Evolutionary conservation across 2,329 filamentous ascomycete species (phyloP), one percentile per base, ranked within the genome.

Genomic region (Sporothrix protearum): DNA sequence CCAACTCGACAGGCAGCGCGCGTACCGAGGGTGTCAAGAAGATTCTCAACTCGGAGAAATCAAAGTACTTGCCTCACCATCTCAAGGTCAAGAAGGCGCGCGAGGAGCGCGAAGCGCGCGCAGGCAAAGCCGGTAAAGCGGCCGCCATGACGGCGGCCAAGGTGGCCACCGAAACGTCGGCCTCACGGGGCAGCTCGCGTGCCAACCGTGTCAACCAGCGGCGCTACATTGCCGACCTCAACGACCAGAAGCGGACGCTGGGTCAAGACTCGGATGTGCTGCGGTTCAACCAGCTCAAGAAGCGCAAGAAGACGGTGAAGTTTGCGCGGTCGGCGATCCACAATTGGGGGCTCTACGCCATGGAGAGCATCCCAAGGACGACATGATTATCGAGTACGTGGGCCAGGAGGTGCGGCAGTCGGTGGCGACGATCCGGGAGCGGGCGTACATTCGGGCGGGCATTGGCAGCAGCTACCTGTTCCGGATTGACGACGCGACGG

Each of bases 331-430:
- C 96, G 69, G 96, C 96, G 61, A 99, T 99, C 77, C 96, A 99
- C 82, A 98, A 97, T 78, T 99, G 96, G 96, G 96, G 96, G 36
- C 83, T 99, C 36, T 99, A 99, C 79, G 94, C 96, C 3, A 95
- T 97, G 85, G 96, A 99, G 82, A 96, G 97, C 78, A 99, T 99
- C 75, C 92, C 73, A 94, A 95, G 80, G 96, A 97, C 80, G 96
- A 99, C 81, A 97, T 99, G 94, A 99, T 99, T 79, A 99, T 99
- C 78, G 96, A 99, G 82, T 99, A 99, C 79, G 96, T 99, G 12
- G 96, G 96, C 73, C 96, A 99, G 82, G 96, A 97, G 80, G 94
- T 99, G 49, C 89, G 96, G 71, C 96, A 99, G 81, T 93, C 96
- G 78, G 96, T 99, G 73, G 94, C 96, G n/a, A 96, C 99, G 81